Evolutionary conservation across 441 rosid genomes (phyloP).

Genomic region (Rhodomyrtus psidioides): DNA sequence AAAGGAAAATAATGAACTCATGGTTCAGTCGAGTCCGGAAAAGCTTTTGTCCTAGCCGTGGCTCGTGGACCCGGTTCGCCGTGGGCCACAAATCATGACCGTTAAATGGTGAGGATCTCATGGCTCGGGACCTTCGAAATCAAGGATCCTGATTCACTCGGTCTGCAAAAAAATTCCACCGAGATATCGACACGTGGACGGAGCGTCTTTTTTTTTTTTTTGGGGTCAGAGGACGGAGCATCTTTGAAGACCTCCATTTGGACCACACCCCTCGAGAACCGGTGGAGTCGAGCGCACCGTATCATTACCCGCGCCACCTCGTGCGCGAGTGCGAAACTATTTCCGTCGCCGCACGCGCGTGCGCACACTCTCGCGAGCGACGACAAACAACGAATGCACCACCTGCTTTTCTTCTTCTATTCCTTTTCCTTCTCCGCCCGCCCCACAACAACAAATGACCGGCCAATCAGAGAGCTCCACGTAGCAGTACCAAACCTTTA

Average conservation of each 20-base stretch:
- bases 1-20: background rate
- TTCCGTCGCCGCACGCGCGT: background rate
- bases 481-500: background rate
- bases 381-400: background rate
- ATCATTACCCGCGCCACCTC: background rate
- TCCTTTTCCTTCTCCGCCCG: background rate
- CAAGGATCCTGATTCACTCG: background rate
- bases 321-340: background rate
- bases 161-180: fast-evolving
- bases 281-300: background rate
- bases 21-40: background rate
- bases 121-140: background rate
- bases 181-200: background rate
- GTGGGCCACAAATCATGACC: background rate
- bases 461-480: background rate
- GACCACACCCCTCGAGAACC: background rate
- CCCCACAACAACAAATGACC: background rate
- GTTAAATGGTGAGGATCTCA: background rate
- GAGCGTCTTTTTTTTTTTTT: too few species aligned
- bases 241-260: background rate
- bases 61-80: too few species aligned
- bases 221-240: background rate
- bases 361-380: background rate
- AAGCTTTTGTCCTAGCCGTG: too few species aligned
- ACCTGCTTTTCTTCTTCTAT: background rate